Conservation (phyloP, 2,329 filamentous ascomycete species). For the Paraphoma sp. region DNA sequence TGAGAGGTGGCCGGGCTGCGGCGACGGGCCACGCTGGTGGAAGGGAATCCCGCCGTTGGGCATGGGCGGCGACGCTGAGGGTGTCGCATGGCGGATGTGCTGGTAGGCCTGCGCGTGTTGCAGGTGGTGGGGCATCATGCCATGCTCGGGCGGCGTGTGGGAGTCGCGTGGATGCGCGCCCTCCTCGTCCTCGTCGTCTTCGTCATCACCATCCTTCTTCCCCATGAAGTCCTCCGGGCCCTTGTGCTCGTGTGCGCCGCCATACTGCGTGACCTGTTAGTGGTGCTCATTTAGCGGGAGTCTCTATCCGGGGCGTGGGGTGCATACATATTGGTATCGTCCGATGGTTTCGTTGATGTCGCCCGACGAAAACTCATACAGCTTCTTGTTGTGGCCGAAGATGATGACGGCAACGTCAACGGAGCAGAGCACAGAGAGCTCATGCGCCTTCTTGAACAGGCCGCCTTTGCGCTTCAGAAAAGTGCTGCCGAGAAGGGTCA, state of each 20-base stretch:
- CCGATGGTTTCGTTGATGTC: slow-evolving; percentile 91
- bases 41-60: slow-evolving; percentile 71
- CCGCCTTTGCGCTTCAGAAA: slow-evolving; percentile 99
- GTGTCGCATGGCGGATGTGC: slow-evolving; percentile 81
- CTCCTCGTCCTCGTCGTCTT: slow-evolving; percentile 80
- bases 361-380: slow-evolving; percentile 95
- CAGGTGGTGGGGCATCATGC: slow-evolving; percentile 57
- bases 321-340: slow-evolving; percentile 87
- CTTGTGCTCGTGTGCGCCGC: slow-evolving; percentile 93
- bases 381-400: slow-evolving; percentile 98
- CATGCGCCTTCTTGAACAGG: slow-evolving; percentile 99
- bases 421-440: slow-evolving; percentile 95
- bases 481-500: slow-evolving; percentile 69
- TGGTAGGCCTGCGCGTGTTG: slow-evolving; percentile 70
- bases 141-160: slow-evolving; percentile 66
- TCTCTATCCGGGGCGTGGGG: slow-evolving; percentile 7
- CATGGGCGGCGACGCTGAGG: slow-evolving; percentile 88
- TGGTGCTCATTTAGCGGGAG: slow-evolving; percentile 29
- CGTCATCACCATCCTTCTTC: slow-evolving; percentile 72
- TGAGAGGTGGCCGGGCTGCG: slow-evolving; percentile 75
- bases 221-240: slow-evolving; percentile 91
- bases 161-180: slow-evolving; percentile 76
- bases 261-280: slow-evolving; percentile 68
- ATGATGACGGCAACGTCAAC: slow-evolving; percentile 99
- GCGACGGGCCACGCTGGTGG: slow-evolving; percentile 77